Evolutionary conservation across 495 filamentous ascomycete species (phyloP).

Genomic region (Durotheca rogersii): DNA sequence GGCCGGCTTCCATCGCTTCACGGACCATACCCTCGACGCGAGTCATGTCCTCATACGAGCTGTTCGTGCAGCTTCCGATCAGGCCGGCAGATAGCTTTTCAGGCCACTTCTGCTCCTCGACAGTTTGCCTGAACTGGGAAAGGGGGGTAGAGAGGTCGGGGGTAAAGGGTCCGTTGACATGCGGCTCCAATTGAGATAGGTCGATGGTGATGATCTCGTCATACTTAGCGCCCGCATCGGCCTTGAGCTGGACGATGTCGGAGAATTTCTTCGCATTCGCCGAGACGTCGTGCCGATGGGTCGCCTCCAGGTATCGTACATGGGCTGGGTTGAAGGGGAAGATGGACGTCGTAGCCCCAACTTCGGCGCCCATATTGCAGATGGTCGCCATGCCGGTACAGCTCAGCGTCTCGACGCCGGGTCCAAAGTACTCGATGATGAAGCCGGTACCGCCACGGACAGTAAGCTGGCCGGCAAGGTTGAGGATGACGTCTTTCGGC

Average conservation of each 20-base stretch:
- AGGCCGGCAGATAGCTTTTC: constrained; percentile 85
- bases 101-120: constrained; percentile 84
- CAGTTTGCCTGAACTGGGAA: constrained; percentile 80
- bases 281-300: constrained; percentile 73
- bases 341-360: constrained; percentile 93
- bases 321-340: constrained; percentile 63
- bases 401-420: constrained; percentile 84
- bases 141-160: constrained; percentile 91
- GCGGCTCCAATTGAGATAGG: constrained; percentile 85
- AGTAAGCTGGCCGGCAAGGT: constrained; percentile 85
- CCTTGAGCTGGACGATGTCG: constrained; percentile 48
- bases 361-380: constrained; percentile 87
- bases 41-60: constrained; percentile 97
- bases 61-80: constrained; percentile 98
- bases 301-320: constrained; percentile 74
- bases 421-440: constrained; percentile 87
- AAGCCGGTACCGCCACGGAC: constrained; percentile 94
- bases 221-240: constrained; percentile 80
- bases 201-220: constrained; percentile 92
- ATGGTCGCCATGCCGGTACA: constrained; percentile 91
- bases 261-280: constrained; percentile 56
- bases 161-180: constrained; percentile 97
- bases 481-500: constrained; percentile 92
- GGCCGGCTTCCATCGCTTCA: constrained; percentile 79
- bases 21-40: constrained; percentile 88